Conservation (phyloP, 106 monocot genomes). For the Narthecium ossifragum region DNA sequence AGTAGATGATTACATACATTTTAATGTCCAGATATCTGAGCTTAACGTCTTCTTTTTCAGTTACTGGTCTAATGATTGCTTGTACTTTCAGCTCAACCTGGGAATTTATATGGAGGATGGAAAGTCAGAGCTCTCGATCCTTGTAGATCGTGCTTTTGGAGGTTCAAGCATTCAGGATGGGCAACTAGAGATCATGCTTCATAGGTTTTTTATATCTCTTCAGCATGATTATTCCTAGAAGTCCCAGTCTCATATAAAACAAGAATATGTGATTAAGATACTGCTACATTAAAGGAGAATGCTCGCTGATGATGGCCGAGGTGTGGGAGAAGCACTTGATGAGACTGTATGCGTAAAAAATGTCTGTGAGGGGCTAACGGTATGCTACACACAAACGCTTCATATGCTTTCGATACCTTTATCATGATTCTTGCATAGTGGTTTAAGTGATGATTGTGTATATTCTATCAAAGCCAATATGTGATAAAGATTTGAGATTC, state of each 20-base stretch:
- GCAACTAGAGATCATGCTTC: conserved; percentile 64
- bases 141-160: conserved; percentile 62
- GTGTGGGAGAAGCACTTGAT: conserved; percentile 69
- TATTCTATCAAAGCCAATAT: neutral
- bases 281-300: conserved; percentile 33
- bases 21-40: too few species aligned
- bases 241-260: too few species aligned
- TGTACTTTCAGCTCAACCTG: conserved; percentile 56
- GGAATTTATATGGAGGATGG: conserved; percentile 50
- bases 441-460: too few species aligned
- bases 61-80: too few species aligned
- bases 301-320: conserved; percentile 47
- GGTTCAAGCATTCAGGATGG: conserved; percentile 70
- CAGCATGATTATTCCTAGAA: neutral
- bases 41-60: too few species aligned
- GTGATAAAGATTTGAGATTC: neutral
- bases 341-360: conserved; percentile 39
- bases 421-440: neutral
- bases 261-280: too few species aligned
- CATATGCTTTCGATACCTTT: neutral
- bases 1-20: too few species aligned
- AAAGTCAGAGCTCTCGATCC: conserved; percentile 53
- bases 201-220: conserved; percentile 28
- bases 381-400: conserved; percentile 21
- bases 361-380: conserved; percentile 44